A percentile compares a stretch with the other conserved stretches of the same genome.
These are phyloP conservation scores for Nicotiana noctiflora DNA, from an alignment of 257 asterid species.

Conservation along the genomic window DNA sequence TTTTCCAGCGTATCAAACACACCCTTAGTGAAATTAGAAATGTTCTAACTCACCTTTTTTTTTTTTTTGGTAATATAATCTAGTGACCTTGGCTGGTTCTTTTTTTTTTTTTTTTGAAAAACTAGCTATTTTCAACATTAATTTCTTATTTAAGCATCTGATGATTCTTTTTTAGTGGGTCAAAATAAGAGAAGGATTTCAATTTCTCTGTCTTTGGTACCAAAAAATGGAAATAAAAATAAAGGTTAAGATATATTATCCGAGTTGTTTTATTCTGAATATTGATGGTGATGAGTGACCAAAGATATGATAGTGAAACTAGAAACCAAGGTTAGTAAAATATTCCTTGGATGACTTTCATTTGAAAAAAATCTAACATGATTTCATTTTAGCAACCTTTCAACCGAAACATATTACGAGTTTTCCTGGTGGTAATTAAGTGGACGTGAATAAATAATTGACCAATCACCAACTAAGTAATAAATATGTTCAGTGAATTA, in stretches of 20 bases:
- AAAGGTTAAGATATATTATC: neutral
- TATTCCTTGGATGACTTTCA: neutral
- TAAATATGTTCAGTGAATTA: too few species aligned
- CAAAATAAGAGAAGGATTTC: neutral
- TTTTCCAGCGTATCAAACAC: too few species aligned
- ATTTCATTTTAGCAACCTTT: neutral
- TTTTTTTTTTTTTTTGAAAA: neutral
- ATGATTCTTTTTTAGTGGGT: neutral
- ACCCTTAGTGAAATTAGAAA: too few species aligned
- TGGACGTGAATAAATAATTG: neutral
- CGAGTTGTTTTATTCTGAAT: neutral
- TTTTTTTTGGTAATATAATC: neutral
- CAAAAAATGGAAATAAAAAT: neutral
- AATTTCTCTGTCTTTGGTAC: neutral
- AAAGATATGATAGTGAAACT: neutral
- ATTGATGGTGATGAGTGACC: neutral
- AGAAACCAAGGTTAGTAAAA: neutral
- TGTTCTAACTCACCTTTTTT: too few species aligned
- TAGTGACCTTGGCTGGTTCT: too few species aligned
- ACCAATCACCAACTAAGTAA: neutral
- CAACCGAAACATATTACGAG: neutral
- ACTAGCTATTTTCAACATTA: neutral
- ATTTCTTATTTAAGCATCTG: neutral
- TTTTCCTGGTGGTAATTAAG: neutral
- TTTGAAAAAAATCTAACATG: neutral